Evolutionary conservation across 2,329 filamentous ascomycete species (phyloP).

Genomic region (Fusarium proliferatum): DNA sequence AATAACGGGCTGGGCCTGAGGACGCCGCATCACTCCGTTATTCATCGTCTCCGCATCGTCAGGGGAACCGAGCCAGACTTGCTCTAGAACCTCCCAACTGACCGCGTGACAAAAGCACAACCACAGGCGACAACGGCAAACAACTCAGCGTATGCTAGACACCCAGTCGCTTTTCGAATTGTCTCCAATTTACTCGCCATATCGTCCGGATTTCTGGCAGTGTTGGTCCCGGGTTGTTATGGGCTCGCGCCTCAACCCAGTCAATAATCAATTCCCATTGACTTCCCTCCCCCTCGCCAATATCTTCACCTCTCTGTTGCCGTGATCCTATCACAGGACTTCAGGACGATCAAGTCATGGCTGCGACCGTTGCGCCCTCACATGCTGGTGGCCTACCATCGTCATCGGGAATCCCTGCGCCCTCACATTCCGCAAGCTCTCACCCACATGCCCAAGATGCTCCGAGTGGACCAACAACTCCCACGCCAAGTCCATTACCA

Average conservation of each 20-base stretch:
- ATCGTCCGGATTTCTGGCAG: neutral
- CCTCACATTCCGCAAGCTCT: conserved; percentile 35
- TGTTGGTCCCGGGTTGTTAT: conserved; percentile 23
- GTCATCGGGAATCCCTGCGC: conserved; percentile 37
- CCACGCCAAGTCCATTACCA: conserved; percentile 39
- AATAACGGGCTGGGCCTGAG: neutral
- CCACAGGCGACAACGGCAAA: conserved; percentile 9
- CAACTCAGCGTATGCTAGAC: neutral
- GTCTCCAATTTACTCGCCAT: neutral
- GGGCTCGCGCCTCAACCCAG: conserved; percentile 28
- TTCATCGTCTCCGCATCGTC: conserved; percentile 25
- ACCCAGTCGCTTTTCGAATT: neutral
- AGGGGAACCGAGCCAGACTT: conserved; percentile 25
- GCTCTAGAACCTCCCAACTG: conserved; percentile 32
- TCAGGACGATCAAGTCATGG: conserved; percentile 38
- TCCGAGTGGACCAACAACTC: conserved; percentile 13
- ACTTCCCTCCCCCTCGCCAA: neutral
- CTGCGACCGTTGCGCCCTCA: conserved; percentile 49
- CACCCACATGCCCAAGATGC: conserved; percentile 33
- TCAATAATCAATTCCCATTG: conserved; percentile 20
- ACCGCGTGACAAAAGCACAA: conserved; percentile 27
- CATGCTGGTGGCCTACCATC: conserved; percentile 44
- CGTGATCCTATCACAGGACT: neutral
- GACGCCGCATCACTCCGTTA: conserved; percentile 1
- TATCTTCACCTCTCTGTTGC: neutral